Percentiles rank a stretch among this genome's conserved stretches.
These are phyloP conservation scores for Pharnaceum exiguum DNA, from an alignment of 148 eudicot genomes.

Conservation along the genomic window DNA sequence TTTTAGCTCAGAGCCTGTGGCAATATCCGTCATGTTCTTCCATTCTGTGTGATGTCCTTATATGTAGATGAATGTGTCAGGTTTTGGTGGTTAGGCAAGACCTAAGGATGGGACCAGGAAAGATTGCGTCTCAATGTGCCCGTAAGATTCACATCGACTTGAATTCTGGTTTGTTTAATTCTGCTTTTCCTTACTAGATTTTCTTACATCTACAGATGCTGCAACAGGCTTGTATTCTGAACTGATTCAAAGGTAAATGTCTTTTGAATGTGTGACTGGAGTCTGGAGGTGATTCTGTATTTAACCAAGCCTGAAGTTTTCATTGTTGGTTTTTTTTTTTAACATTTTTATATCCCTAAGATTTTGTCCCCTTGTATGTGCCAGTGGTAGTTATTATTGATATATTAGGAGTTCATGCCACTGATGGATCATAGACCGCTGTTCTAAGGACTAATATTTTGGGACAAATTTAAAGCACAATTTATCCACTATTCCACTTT, in stretches of 20 bases:
- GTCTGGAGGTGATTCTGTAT: neutral
- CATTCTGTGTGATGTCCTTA: too few relatives aligned
- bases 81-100: conserved; percentile 95
- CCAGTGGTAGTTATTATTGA: too few relatives aligned
- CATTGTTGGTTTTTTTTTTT: neutral
- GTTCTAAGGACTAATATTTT: too few relatives aligned
- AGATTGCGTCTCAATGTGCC: conserved; percentile 95
- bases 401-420: too few relatives aligned
- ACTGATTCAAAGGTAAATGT: conserved; percentile 60
- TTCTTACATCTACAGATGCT: conserved; percentile 56
- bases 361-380: too few relatives aligned
- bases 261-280: neutral
- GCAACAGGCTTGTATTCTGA: conserved; percentile 88
- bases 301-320: neutral
- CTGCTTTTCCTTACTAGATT: conserved; percentile 1
- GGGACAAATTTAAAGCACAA: too few relatives aligned
- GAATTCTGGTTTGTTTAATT: neutral
- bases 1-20: too few relatives aligned
- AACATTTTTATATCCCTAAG: neutral
- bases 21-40: too few relatives aligned
- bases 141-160: conserved; percentile 42
- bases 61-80: conserved; percentile 28
- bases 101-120: conserved; percentile 89
- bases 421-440: too few relatives aligned
- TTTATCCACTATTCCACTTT: too few relatives aligned